These are phyloP conservation scores for Lactarius akahatsu DNA, from an alignment of 768 basidiomycete genomes.

Conservation along the genomic window DNA sequence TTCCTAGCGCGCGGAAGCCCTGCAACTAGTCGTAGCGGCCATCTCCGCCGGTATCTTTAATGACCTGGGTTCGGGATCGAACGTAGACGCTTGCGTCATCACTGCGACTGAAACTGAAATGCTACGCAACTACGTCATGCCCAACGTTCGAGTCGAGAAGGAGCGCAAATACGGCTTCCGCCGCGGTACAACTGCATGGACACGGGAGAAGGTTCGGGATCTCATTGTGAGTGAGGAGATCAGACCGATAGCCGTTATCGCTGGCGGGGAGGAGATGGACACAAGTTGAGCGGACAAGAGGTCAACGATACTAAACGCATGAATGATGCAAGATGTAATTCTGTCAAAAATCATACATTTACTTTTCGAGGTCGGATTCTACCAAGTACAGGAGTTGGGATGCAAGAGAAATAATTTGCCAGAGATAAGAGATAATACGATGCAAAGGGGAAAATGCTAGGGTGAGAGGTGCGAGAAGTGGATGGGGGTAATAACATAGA, in stretches of 20 bases:
- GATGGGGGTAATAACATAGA: slow-evolving; percentile 11
- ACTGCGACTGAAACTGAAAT: slow-evolving; percentile 84
- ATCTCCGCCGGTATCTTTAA: slow-evolving; percentile 98
- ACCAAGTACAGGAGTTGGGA: slow-evolving; percentile 15
- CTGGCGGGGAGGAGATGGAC: slow-evolving; percentile 75
- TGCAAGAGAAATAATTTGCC: slow-evolving; percentile 17
- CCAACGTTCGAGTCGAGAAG: slow-evolving; percentile 80
- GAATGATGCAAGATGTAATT: slow-evolving; percentile 13
- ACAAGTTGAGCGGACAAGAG: slow-evolving; percentile 49
- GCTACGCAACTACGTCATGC: slow-evolving; percentile 91
- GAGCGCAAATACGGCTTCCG: slow-evolving; percentile 70
- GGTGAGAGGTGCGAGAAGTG: not conserved
- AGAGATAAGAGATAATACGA: slow-evolving; percentile 6
- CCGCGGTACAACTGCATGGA: slow-evolving; percentile 87
- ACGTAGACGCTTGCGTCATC: slow-evolving; percentile 96
- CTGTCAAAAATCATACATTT: slow-evolving; percentile 16
- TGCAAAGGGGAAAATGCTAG: slow-evolving; percentile 1
- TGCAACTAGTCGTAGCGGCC: slow-evolving; percentile 79
- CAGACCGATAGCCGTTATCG: slow-evolving; percentile 39
- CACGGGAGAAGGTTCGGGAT: slow-evolving; percentile 70
- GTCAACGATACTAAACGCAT: not conserved
- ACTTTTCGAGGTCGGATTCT: slow-evolving; percentile 12
- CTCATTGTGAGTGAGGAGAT: slow-evolving; percentile 74
- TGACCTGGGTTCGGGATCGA: slow-evolving; percentile 98
- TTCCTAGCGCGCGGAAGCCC: slow-evolving; percentile 71